Base-by-base conservation (phyloP, 1,284 basidiomycete genomes). In the Boletus hoseneyae region DNA sequence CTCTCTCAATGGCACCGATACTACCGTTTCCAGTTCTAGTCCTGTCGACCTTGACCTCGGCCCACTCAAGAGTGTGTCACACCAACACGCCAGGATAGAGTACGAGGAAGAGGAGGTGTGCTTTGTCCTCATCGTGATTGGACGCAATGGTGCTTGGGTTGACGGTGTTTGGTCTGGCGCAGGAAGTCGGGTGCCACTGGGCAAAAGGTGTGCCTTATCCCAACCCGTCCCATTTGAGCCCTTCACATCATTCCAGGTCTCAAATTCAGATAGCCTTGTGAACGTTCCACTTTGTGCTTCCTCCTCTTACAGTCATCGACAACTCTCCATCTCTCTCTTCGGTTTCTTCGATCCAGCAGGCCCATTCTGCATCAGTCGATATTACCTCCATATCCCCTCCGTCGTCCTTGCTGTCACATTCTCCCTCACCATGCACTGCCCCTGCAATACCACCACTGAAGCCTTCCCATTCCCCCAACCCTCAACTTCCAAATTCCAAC, bases 191-290 rank as follows among this genome's bases (percentile, higher is more conserved):
- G 90, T 94, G 21, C 80, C 88, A 29, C 74, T 97, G 32, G 77
- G 83, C 42, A 88, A 92, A 68, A 80, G 90, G 93, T 93, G 53
- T 50, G 82, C 73, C 29, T 49, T 48, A 23, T 52, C 56, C 21
- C 27, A 13, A 6, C 18, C 8, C 23, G 6, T 47, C 38, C 39
- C 46, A 39, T 51, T 41, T 23, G 33, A 25, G 16, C 16, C 25
- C 34, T 49, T 57, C 36, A 52, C 52, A 13, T 25, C 46, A 27
- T 48, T 43, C 10, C 64, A 97, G 96, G 65, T 96, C 97, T 48
- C 93, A 95, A 71, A 96, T 99, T 59, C 97, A 98, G 73, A 99
- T 99, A 62, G 93, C 96, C 29, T 96, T 96, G 40, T 87, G 96
- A 48, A 95, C 93, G 45, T 99, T 99, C 72, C 90, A 95, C 66